Base-by-base conservation (phyloP, 805 yeast genomes). In the Kuraishia ogatae region DNA sequence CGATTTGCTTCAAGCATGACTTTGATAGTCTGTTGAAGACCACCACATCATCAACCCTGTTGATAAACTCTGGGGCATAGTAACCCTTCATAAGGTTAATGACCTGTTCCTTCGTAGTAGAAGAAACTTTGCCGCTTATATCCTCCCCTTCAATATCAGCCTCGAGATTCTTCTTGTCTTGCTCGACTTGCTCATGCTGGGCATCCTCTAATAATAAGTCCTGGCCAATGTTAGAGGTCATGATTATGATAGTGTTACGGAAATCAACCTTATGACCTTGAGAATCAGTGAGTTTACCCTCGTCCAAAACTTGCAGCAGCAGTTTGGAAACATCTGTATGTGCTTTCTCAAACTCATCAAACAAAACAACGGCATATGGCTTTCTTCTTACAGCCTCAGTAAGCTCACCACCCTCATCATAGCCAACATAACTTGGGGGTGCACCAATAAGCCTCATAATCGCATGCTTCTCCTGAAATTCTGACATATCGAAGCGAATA, bases 201-300 rank as follows among this genome's bases (percentile, higher is more conserved):
- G 72, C 77, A 62, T 89, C 96, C 23, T 84, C 76, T 49, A 91
- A 71, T 61, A 94, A 76, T 49, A 88, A 79, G 60, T 92, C 97
- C 70, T 94, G 98, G 8, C 99, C 99, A 63, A 94, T 89, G 69
- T 93, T 93, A 1, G 97, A 89, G 0, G 99, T 93, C 97, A 93
- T 90, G 15, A 94, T 96, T 63, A 93, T 90, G 55, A 93, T 87
- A 0, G 98, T 89, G 69, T 94, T 94, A 61, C 92, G 82, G 82
- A 93, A 93, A 68, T 94, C 97, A 52, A 94, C 90, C 61, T 86
- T 87, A 57, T 91, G 89, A 29, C 99, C 99, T 64, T 91, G 96
- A 1, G 97, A 87, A 67, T 93, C 99, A 0, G 98, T 93, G 62
- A 93, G 77, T 54, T 87, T 83, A 55, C 99, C 99, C 70, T 93